phyloP scores from a whole-genome alignment of 352 stramenopile genomes.

The Pythium oligandrum region DNA sequence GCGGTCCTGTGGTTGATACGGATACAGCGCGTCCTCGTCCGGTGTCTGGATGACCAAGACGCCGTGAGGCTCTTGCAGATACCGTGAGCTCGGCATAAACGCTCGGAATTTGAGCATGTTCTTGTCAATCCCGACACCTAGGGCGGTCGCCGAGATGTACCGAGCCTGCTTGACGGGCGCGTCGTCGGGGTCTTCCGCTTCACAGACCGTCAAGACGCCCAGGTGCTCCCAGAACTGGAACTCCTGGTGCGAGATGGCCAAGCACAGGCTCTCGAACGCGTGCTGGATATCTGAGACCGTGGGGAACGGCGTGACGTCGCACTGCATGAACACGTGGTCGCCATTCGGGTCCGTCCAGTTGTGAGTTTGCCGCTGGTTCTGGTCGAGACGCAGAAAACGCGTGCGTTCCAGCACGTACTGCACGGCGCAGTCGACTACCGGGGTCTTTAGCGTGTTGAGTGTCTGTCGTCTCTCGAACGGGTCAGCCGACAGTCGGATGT shows the following conservation, averaged over 20 bases:
- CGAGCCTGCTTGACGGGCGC: background rate
- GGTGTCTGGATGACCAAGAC: background rate
- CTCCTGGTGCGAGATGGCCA: background rate
- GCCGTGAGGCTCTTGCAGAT: background rate
- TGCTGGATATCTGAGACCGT: background rate
- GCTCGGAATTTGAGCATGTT: background rate
- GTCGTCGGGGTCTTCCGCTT: background rate
- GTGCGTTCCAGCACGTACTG: too few species aligned
- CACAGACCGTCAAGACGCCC: background rate
- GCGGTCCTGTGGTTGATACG: slow-evolving; percentile 4
- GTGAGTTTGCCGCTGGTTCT: too few species aligned
- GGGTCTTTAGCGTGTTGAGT: too few species aligned
- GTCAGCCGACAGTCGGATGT: too few species aligned
- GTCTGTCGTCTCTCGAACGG: too few species aligned
- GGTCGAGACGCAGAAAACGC: too few species aligned
- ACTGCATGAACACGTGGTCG: background rate
- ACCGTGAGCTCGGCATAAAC: background rate
- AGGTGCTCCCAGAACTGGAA: background rate
- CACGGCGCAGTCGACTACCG: too few species aligned
- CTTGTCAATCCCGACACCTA: background rate
- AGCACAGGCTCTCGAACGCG: background rate
- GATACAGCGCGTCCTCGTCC: slow-evolving; percentile 5
- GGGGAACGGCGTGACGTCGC: background rate
- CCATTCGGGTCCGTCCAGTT: background rate
- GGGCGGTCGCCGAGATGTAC: background rate